A percentile compares a stretch with the other conserved stretches of the same genome.
phyloP scores from a whole-genome alignment of 768 basidiomycete species.

The Boletus pseudo-olivaceus region DNA sequence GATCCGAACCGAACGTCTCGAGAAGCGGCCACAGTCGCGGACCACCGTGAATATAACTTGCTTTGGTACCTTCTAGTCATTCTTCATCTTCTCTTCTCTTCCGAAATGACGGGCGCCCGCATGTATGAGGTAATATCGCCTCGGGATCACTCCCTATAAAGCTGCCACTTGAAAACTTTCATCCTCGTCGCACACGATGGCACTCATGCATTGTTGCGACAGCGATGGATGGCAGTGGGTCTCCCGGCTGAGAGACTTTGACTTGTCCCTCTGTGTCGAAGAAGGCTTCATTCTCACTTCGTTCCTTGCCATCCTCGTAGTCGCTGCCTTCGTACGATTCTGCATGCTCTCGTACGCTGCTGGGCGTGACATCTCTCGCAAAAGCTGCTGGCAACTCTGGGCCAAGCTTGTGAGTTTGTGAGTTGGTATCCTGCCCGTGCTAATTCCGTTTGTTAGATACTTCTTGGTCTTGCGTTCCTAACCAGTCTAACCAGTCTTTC shows the following conservation, averaged over 20 bases:
- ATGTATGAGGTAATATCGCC: too few relatives aligned
- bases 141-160: too few relatives aligned
- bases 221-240: conserved; percentile 63
- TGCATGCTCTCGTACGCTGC: conserved; percentile 26
- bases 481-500: conserved; percentile 44
- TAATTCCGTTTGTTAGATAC: conserved; percentile 34
- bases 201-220: conserved; percentile 42
- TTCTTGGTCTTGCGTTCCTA: conserved; percentile 45
- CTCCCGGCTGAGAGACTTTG: conserved; percentile 62
- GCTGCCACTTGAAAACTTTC: neutral
- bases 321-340: conserved; percentile 41
- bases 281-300: conserved; percentile 62
- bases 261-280: conserved; percentile 79
- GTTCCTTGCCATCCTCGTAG: conserved; percentile 44
- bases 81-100: too few relatives aligned
- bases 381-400: conserved; percentile 50
- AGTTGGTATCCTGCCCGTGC: neutral
- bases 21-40: too few relatives aligned
- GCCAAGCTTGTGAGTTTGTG: conserved; percentile 63
- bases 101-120: too few relatives aligned
- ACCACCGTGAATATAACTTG: too few relatives aligned
- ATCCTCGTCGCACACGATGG: conserved; percentile 29
- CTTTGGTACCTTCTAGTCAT: too few relatives aligned
- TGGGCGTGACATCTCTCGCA: conserved; percentile 36
- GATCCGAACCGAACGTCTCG: too few relatives aligned